Conservation (phyloP, 2,329 filamentous ascomycete species). For the Xylogone sp. region DNA sequence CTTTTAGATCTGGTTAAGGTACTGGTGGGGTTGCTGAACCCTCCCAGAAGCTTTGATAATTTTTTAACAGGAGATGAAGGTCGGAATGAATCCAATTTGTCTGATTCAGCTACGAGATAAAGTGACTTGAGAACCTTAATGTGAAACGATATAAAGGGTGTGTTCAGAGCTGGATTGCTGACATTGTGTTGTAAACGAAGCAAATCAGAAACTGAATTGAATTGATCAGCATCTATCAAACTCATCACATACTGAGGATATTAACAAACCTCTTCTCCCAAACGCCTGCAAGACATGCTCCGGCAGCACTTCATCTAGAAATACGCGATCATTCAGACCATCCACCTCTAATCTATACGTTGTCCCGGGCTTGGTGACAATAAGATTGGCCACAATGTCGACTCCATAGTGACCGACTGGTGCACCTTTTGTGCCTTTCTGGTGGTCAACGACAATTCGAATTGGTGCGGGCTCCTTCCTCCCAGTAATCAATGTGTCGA, state of each 20-base stretch:
- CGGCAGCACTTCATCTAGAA: conserved; percentile 67
- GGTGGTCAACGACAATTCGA: conserved; percentile 69
- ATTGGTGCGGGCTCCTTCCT: conserved; percentile 66
- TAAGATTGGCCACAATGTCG: conserved; percentile 66
- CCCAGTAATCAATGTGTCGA: conserved; percentile 57
- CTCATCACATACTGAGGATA: background rate
- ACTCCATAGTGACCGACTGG: conserved; percentile 66
- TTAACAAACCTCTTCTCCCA: conserved; percentile 61
- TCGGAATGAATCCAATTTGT: conserved; percentile 66
- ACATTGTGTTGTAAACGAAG: conserved; percentile 67
- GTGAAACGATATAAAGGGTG: conserved; percentile 72
- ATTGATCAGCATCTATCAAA: conserved; percentile 28
- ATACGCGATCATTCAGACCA: conserved; percentile 67
- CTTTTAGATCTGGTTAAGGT: conserved; percentile 32
- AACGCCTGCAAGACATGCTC: conserved; percentile 73
- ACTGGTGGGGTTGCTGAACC: conserved; percentile 37
- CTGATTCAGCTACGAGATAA: conserved; percentile 56
- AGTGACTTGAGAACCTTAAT: conserved; percentile 72
- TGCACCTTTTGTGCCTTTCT: conserved; percentile 61
- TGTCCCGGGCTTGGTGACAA: conserved; percentile 43
- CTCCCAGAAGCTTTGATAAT: conserved; percentile 75
- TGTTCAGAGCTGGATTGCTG: conserved; percentile 59
- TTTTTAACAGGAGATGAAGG: conserved; percentile 87
- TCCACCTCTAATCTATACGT: conserved; percentile 54
- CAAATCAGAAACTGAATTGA: conserved; percentile 61